Evolutionary conservation across 2,329 filamentous ascomycete species (phyloP), one percentile per base, ranked within the genome.

Genomic region (Helminthosporium solani): DNA sequence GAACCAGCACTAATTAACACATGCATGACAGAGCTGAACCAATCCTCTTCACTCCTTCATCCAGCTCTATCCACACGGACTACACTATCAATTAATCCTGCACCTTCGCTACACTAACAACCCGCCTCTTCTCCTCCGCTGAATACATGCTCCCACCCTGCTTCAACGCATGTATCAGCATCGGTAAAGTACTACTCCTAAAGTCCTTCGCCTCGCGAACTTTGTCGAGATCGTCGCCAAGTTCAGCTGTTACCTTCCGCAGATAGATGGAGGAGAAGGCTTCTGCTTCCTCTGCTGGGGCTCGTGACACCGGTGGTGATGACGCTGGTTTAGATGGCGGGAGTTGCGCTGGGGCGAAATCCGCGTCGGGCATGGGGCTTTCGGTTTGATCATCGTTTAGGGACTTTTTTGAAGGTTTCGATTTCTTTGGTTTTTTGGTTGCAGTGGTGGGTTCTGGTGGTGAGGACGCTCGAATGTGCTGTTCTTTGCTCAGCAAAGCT

Each of bases 171-270:
- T 80, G 75, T 27, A 90, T 77, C 33, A 90, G 76, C 61, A 88
- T 78, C 4, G 78, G 75, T 23, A 89, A 54, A 52, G 72, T 77
- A 41, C 83, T 82, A 47, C 74, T 74, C 62, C 82, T 84, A 71
- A 90, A 91, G 69, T 90, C 87, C 57, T 83, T 80, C 8, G 87
- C 84, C 31, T 67, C 65, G 53, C 87, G 81, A 50, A 90, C 75
- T 66, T 83, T 82, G 71, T 88, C 83, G 30, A 91, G 76, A 64
- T 90, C 87, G 55, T 89, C 84, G 11, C 84, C 82, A 45, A 91
- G 83, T 64, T 90, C 87, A 40, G 77, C 74, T 0, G 87, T 88
- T 5, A 83, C 75, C 48, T 81, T 82, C 58, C 86, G 82, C 37
- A 90, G 78, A 66, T 90, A 90, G 65, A 82, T 85, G 8, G 82